Evolutionary conservation across 2,329 filamentous ascomycete species (phyloP).

Genomic region (Alternaria ventricosa): DNA sequence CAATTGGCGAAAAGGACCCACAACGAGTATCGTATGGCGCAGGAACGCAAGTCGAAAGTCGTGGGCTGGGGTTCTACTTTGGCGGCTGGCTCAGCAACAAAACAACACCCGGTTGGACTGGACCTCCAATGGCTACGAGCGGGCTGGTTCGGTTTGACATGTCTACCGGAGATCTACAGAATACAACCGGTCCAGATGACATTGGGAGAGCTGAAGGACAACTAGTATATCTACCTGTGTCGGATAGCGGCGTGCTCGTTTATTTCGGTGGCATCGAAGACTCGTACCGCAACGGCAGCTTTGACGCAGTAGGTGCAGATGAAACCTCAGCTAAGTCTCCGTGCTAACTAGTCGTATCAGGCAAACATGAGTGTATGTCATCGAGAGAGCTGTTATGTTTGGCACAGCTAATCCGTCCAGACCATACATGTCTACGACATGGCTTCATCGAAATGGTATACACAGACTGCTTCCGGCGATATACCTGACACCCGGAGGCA

Average conservation of each 20-base stretch:
- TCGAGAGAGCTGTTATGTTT: neutral
- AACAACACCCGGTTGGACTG: conserved; percentile 60
- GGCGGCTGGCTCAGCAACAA: conserved; percentile 67
- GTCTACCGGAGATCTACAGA: conserved; percentile 59
- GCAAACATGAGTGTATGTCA: conserved; percentile 46
- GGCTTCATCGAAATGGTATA: conserved; percentile 65
- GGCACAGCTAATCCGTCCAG: conserved; percentile 42
- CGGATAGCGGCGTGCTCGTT: conserved; percentile 65
- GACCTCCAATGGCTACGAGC: conserved; percentile 56
- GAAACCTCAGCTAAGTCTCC: neutral
- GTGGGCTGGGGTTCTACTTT: conserved; percentile 66
- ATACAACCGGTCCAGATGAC: conserved; percentile 61
- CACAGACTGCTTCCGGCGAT: conserved; percentile 62
- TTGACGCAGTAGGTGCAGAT: conserved; percentile 35
- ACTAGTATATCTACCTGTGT: conserved; percentile 66
- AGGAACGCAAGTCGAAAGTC: conserved; percentile 60
- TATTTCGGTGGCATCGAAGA: conserved; percentile 68
- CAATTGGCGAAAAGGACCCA: conserved; percentile 48
- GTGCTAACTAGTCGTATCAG: conserved; percentile 17
- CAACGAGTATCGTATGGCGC: conserved; percentile 63
- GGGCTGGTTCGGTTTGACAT: conserved; percentile 65
- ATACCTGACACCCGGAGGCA: conserved; percentile 61
- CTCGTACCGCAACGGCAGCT: conserved; percentile 55
- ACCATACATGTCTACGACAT: conserved; percentile 68
- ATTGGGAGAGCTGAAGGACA: conserved; percentile 64